Percentiles rank a stretch among this genome's conserved stretches.
Conservation (phyloP, 768 basidiomycete species). For the Boletus sensibilis region DNA sequence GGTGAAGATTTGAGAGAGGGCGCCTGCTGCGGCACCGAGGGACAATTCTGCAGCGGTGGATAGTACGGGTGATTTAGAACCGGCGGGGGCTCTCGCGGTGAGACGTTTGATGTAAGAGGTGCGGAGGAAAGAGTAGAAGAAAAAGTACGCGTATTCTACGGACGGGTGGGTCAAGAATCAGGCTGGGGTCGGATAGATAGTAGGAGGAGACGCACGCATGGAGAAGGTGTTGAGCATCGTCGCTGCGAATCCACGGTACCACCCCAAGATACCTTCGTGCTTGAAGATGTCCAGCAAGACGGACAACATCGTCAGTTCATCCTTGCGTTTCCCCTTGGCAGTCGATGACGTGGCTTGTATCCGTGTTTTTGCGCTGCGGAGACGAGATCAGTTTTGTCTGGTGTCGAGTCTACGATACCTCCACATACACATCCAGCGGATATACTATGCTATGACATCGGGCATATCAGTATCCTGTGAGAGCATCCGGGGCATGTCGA, state of each 20-base stretch:
- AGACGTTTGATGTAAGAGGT: conserved; percentile 76
- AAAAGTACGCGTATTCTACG: conserved; percentile 98
- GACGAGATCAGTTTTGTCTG: conserved; percentile 6
- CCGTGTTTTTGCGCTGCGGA: conserved; percentile 81
- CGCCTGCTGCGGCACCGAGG: conserved; percentile 90
- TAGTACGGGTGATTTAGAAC: conserved; percentile 58
- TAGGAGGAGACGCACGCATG: conserved; percentile 57
- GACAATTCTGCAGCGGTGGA: conserved; percentile 80
- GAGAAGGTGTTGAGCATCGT: conserved; percentile 99
- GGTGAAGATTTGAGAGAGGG: conserved; percentile 94
- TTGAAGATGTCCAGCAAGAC: conserved; percentile 70
- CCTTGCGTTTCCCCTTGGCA: conserved; percentile 51
- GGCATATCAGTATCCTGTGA: conserved; percentile 4
- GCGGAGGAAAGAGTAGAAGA: conserved; percentile 94
- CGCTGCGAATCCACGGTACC: conserved; percentile 90
- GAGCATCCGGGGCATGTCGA: neutral
- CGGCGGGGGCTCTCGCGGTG: conserved; percentile 53
- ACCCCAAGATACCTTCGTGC: conserved; percentile 78
- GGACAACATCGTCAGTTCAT: conserved; percentile 53
- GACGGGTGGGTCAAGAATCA: neutral
- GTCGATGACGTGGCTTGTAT: conserved; percentile 77
- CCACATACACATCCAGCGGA: conserved; percentile 86
- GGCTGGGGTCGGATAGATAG: neutral
- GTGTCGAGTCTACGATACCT: neutral
- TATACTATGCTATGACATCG: conserved; percentile 72